Evolutionary conservation across 768 basidiomycete species (phyloP).

Genomic region (Suillus spraguei): DNA sequence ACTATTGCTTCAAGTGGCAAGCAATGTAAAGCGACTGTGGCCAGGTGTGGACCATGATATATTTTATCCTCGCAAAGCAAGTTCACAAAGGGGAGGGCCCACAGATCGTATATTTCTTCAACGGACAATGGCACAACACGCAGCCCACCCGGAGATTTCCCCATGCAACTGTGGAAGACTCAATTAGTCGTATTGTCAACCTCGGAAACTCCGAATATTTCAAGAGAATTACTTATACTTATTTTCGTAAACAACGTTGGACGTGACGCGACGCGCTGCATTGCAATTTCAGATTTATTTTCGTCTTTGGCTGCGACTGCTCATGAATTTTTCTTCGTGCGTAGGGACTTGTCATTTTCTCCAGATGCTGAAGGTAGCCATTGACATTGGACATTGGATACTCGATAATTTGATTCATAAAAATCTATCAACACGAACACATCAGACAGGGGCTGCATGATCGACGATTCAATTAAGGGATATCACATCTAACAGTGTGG

Average conservation of each 20-base stretch:
- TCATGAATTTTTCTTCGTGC: background rate
- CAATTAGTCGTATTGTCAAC: background rate
- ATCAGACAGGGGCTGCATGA: background rate
- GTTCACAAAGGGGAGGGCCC: background rate
- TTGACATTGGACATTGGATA: background rate
- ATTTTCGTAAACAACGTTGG: no score
- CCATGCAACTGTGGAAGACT: background rate
- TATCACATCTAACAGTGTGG: no score
- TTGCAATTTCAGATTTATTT: no score
- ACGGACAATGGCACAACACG: background rate
- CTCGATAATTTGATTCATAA: background rate
- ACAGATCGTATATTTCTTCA: background rate
- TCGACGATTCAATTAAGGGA: background rate
- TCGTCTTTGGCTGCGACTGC: background rate
- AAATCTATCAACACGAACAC: background rate
- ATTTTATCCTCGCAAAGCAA: background rate
- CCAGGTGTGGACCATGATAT: background rate
- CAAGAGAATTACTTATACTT: no score
- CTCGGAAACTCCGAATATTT: background rate
- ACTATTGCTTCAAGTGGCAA: background rate
- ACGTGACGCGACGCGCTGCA: no score
- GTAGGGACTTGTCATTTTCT: background rate
- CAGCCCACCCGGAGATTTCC: background rate
- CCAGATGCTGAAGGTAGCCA: background rate
- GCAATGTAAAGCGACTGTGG: background rate